phyloP scores from a whole-genome alignment of 345 rosid species.

The Litchi chinensis region DNA sequence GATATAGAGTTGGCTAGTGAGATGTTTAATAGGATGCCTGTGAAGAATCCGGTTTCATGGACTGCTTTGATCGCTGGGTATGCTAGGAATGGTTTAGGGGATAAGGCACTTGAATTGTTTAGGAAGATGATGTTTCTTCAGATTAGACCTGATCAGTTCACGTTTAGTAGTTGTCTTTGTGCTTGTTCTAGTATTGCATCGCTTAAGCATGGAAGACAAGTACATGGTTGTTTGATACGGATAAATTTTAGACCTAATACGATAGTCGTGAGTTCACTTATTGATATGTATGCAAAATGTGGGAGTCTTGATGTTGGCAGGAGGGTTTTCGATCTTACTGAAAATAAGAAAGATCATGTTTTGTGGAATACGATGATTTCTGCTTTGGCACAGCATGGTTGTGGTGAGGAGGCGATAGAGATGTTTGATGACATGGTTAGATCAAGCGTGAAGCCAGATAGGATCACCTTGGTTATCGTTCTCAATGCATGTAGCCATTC shows the following conservation, averaged over 20 bases:
- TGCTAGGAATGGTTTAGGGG: slow-evolving; percentile 58
- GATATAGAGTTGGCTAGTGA: slow-evolving; percentile 61
- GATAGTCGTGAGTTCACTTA: slow-evolving; percentile 71
- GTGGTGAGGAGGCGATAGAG: slow-evolving; percentile 54
- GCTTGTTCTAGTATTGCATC: slow-evolving; percentile 74
- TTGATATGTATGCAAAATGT: slow-evolving; percentile 87
- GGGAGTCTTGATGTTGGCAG: slow-evolving; percentile 51
- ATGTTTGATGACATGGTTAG: slow-evolving; percentile 56
- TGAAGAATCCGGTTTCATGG: slow-evolving; percentile 67
- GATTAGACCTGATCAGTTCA: slow-evolving; percentile 67
- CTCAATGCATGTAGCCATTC: slow-evolving; percentile 77
- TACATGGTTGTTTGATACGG: slow-evolving; percentile 61
- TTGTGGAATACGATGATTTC: slow-evolving; percentile 89
- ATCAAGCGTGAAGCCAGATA: slow-evolving; percentile 52
- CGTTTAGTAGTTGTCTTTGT: slow-evolving; percentile 77
- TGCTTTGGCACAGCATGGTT: slow-evolving; percentile 75
- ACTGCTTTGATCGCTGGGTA: slow-evolving; percentile 80
- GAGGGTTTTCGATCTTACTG: slow-evolving; percentile 47
- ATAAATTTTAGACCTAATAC: slow-evolving; percentile 52
- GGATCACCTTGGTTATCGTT: slow-evolving; percentile 60
- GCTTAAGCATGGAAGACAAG: slow-evolving; percentile 68
- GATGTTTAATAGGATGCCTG: slow-evolving; percentile 65
- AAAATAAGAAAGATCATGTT: slow-evolving; percentile 52
- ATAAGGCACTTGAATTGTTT: slow-evolving; percentile 51
- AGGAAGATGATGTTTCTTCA: slow-evolving; percentile 50